phyloP scores from a whole-genome alignment of 352 stramenopile species.

The Nothophytophthora sp. region DNA sequence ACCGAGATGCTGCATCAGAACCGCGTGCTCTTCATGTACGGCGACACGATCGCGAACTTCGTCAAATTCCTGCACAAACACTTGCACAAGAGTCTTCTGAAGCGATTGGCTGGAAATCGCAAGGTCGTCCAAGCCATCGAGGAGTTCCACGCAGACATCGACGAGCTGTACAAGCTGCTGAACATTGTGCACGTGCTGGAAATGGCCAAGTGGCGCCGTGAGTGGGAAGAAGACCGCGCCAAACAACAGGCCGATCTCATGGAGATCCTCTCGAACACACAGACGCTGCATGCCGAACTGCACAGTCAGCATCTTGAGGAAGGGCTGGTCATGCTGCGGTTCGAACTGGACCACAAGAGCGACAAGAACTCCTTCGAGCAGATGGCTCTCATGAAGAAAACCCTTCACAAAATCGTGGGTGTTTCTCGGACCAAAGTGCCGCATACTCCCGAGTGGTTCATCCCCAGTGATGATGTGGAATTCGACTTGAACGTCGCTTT shows the following conservation, averaged over 20 bases:
- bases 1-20: slow-evolving; percentile 12
- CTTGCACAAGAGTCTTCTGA: slow-evolving; percentile 14
- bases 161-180: slow-evolving; percentile 20
- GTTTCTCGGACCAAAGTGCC: slow-evolving; percentile 20
- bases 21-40: slow-evolving; percentile 16
- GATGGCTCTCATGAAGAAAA: slow-evolving; percentile 10
- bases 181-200: slow-evolving; percentile 26
- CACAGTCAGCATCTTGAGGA: slow-evolving; percentile 12
- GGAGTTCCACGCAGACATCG: slow-evolving; percentile 20
- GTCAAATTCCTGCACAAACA: slow-evolving; percentile 21
- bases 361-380: slow-evolving; percentile 6
- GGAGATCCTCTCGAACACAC: slow-evolving; percentile 8
- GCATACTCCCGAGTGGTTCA: slow-evolving; percentile 24
- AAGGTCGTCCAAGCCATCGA: slow-evolving; percentile 13
- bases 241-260: background rate
- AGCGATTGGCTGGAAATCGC: slow-evolving; percentile 8
- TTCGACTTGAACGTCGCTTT: slow-evolving; percentile 21
- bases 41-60: slow-evolving; percentile 12
- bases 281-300: slow-evolving; percentile 8
- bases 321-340: slow-evolving; percentile 20
- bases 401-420: slow-evolving; percentile 9
- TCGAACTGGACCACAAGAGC: slow-evolving; percentile 17
- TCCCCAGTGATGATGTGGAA: slow-evolving; percentile 22
- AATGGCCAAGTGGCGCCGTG: slow-evolving; percentile 6
- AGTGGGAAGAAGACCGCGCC: slow-evolving; percentile 16